Conservation (phyloP, 352 stramenopile species). For the Pythium coloratum region DNA sequence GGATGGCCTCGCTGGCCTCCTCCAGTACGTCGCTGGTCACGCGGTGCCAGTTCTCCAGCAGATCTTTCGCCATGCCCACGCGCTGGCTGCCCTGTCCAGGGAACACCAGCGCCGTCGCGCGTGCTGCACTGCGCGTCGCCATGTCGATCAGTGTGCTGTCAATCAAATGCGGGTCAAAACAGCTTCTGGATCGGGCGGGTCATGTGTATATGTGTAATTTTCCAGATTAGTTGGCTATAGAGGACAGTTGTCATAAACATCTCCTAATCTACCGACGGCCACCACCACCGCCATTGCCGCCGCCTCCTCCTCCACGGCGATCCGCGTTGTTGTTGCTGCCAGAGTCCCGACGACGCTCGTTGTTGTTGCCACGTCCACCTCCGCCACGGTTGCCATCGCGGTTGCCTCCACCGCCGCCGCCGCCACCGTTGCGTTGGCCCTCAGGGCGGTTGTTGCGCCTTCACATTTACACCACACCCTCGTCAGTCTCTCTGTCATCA, state of each 20-base stretch:
- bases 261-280: conserved; percentile 38
- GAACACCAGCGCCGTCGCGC: conserved; percentile 67
- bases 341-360: conserved; percentile 33
- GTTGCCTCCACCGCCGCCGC: conserved; percentile 3
- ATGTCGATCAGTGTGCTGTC: conserved; percentile 9
- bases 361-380: conserved; percentile 11
- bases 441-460: conserved; percentile 46
- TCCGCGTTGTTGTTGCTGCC: conserved; percentile 33
- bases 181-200: conserved; percentile 9
- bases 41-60: conserved; percentile 70
- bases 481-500: neutral
- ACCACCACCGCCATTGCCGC: conserved; percentile 6
- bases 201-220: conserved; percentile 26
- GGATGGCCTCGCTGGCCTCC: conserved; percentile 74
- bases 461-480: conserved; percentile 1
- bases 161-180: conserved; percentile 16
- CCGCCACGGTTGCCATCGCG: conserved; percentile 8
- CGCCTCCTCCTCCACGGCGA: conserved; percentile 1
- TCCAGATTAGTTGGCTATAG: conserved; percentile 12
- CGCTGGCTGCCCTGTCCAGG: conserved; percentile 83
- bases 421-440: conserved; percentile 7
- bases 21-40: conserved; percentile 58
- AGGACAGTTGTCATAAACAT: conserved; percentile 17
- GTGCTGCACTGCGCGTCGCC: conserved; percentile 27
- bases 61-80: conserved; percentile 74